phyloP scores from a whole-genome alignment of 305 asterid genomes.

The Fraxinus floribunda region DNA sequence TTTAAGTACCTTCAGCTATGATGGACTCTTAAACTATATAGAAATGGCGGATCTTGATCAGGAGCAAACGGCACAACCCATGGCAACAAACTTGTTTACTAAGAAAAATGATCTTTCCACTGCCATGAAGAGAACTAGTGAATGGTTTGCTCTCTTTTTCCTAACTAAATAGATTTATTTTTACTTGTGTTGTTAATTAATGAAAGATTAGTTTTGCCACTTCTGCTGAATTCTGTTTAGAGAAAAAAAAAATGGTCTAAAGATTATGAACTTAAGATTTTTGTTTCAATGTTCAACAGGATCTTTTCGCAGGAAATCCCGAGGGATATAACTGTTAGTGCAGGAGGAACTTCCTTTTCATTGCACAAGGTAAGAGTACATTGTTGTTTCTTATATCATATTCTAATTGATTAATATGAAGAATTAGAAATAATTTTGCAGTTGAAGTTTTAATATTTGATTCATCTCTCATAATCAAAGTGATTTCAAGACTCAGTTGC shows the following conservation, averaged over 20 bases:
- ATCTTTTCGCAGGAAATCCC: slow-evolving; percentile 74
- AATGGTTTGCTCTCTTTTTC: slow-evolving; percentile 52
- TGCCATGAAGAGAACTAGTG: slow-evolving; percentile 87
- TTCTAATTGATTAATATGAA: neutral
- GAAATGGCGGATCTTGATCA: slow-evolving; percentile 45
- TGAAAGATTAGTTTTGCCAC: neutral
- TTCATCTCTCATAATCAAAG: neutral
- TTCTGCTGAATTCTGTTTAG: neutral
- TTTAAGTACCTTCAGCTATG: slow-evolving; percentile 3
- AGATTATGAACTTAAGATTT: neutral
- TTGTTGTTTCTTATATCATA: neutral
- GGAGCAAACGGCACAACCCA: slow-evolving; percentile 23
- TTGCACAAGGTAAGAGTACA: slow-evolving; percentile 63
- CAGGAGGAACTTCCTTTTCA: slow-evolving; percentile 63
- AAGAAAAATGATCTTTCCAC: slow-evolving; percentile 64
- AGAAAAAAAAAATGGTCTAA: neutral
- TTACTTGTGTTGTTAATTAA: neutral
- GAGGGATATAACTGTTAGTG: slow-evolving; percentile 65
- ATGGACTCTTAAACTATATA: neutral
- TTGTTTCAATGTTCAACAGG: slow-evolving; percentile 33
- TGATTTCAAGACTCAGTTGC: neutral
- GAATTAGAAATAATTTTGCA: neutral
- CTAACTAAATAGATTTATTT: neutral
- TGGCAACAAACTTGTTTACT: slow-evolving; percentile 38
- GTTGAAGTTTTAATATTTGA: neutral